Evolutionary conservation across 2,329 filamentous ascomycete species (phyloP), one percentile per base, ranked within the genome.

Genomic region (Stachybotrys echinatus): DNA sequence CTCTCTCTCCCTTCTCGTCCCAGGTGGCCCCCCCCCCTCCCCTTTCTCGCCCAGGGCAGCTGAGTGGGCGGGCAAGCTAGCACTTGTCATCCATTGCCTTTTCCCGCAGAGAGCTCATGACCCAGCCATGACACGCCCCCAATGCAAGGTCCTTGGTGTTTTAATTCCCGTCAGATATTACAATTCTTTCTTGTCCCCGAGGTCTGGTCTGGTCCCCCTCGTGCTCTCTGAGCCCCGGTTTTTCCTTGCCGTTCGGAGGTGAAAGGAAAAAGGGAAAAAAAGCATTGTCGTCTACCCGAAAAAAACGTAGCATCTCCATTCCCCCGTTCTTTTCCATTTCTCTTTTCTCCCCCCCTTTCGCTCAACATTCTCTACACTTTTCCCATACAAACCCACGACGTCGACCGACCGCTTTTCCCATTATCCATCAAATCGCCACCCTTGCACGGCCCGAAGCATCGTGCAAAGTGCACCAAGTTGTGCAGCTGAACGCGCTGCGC

Each of bases 271-370:
- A 68, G 69, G 67, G 66, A 64, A 70, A 68, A 72, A 69, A 68
- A 70, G 70, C 66, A 59, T 66, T 68, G 65, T 67, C 66, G 55
- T 60, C 44, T 58, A 59, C 65, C 63, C 64, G 70, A 51, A 61
- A 73, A 76, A 74, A 74, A 70, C 67, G 72, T 72, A 75, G 70
- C 72, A 76, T 79, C 74, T 72, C 74, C 72, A 70, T 68, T 56
- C 58, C 58, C 54, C 58, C 52, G 59, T 51, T 55, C 56, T 53
- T 58, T 54, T 57, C 53, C 51, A 55, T 58, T 60, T 55, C 45
- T 51, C 53, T 54, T 54, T 52, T 53, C 51, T 50, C 50, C 55
- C 54, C 52, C 52, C 55, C 51, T 54, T 55, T 54, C 48, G 52
- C 56, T 50, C 54, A 52, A 51, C 58, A 57, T 56, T 58, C 53